These are phyloP conservation scores for Hypoxylon fragiforme DNA, from an alignment of 495 filamentous ascomycete genomes.

Conservation along the genomic window DNA sequence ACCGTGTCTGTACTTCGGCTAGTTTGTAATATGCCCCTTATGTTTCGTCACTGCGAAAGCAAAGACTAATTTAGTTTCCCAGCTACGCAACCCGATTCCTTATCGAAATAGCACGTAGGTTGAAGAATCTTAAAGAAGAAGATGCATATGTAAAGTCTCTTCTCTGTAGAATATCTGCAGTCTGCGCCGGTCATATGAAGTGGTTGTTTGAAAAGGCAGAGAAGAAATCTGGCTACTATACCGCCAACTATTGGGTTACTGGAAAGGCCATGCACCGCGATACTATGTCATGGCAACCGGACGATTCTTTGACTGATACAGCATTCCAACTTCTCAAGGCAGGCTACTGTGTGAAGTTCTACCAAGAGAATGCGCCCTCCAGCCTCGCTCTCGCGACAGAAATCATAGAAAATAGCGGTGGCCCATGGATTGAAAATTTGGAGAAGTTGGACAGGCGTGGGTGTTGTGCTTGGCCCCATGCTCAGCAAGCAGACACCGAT, in stretches of 20 bases:
- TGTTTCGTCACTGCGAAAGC: too few species aligned
- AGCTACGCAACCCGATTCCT: background rate
- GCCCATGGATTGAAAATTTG: background rate
- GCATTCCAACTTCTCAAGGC: background rate
- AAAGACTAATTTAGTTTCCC: background rate
- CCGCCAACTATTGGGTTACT: background rate
- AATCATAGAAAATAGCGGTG: too few species aligned
- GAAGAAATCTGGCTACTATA: background rate
- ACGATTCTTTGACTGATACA: background rate
- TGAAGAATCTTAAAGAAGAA: background rate
- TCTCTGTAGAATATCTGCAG: background rate
- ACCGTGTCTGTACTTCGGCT: background rate
- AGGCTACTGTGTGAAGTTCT: background rate
- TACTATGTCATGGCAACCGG: background rate
- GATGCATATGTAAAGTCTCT: background rate
- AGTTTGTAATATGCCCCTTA: background rate
- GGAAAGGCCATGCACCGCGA: background rate
- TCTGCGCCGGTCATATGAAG: background rate
- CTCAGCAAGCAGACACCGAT: background rate
- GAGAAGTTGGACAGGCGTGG: background rate
- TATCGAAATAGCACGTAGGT: background rate
- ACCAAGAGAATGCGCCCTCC: background rate
- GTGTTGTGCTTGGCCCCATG: background rate
- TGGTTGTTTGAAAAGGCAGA: background rate
- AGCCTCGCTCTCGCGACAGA: background rate